Base-by-base conservation (phyloP, 2,329 filamentous ascomycete species). In the Claviceps pusilla region DNA sequence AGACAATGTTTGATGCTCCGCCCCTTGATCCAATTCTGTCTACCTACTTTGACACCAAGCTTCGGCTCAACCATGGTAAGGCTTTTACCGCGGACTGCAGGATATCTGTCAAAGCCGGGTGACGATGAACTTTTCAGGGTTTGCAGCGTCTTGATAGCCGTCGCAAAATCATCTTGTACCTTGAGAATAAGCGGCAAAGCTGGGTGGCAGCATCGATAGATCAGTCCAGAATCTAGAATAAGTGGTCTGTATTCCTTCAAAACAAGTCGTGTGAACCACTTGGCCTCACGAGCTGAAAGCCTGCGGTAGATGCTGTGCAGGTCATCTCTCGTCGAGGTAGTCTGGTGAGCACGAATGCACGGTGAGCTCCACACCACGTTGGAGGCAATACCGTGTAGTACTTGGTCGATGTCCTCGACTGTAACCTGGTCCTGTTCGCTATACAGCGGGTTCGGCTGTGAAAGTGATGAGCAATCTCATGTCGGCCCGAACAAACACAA, bases 221-320 rank as follows among this genome's bases (percentile, higher is more conserved):
- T 68, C 19, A 77, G 65, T 1, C 66, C 59, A 7, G 72, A 68
- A 28, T 89, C 80, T 1, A 94, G 63, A 1, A 76, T 65, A 0
- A 90, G 73, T 0, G 86, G 84, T n/a, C 77, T 74, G 56, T 84
- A 87, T 58, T 83, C 78, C 63, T 94, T 93, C 33, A 95, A 71
- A 6, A 95, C 74, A 35, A 96, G 72, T 3, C 90, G 78, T 0
- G 87, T 87, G 11, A 95, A 75, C 90, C 90, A 96, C 69, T 95
- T 95, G 4, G 83, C 85, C 63, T 95, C 87, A 47, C 74, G 73
- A 3, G 87, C 79, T 48, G 73, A 73, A 10, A 89, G 64, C 7
- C 79, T 76, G 35, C 69, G 71, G 61, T 86, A 86, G 1, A 90
- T 63, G 0, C 65, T 64, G 24, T 73, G 72, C 1, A 91, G 66